Base-by-base conservation (phyloP, 805 yeast genomes). In the Suhomyces prunicola region DNA sequence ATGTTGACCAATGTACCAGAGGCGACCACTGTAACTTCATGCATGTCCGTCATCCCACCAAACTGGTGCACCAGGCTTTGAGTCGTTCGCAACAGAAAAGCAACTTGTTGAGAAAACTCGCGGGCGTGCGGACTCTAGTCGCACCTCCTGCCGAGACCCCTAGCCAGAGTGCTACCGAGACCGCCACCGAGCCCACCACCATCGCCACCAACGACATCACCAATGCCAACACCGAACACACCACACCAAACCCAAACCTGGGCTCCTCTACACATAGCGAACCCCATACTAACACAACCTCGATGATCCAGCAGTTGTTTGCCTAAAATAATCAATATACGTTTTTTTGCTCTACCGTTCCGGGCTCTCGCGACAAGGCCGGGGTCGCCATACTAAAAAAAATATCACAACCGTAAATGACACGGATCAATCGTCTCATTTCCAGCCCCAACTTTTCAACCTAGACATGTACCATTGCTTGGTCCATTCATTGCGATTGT, bases 11-110 rank as follows among this genome's bases (percentile, higher is more conserved):
- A 12, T 92, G 98, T 65, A 80, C 78, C n/a, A 79, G 97, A 64
- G 93, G 91, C 2, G 88, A 85, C 31, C 80, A 81, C 62, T 92
- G 98, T 70, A 92, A 92, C 68, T 91, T 88, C 68, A 87, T 90
- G 81, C 98, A 92, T 67, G 78, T 86, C 2, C 76, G 85, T 60
- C 69, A 77, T 39, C 90, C 96, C 0, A 64, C 80, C 2, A 62
- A 62, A 6, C 73, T 67, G 12, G 63, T 85, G 27, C 66, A 75
- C 46, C 64, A 60, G 5, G 76, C 72, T 12, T 68, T 88, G 51
- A 61, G 60, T 47, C 59, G 60, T 35, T 65, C 77, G 3, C 81
- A 76, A 58, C 70, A 68, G 19, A 77, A 74, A 57, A 57, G 63
- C 22, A 50, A 55, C 9, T 36, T 63, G 23, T 36, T 59, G 39